These are phyloP conservation scores for Penicillium sp. DNA, from an alignment of 2,329 filamentous ascomycete species.

Conservation along the genomic window DNA sequence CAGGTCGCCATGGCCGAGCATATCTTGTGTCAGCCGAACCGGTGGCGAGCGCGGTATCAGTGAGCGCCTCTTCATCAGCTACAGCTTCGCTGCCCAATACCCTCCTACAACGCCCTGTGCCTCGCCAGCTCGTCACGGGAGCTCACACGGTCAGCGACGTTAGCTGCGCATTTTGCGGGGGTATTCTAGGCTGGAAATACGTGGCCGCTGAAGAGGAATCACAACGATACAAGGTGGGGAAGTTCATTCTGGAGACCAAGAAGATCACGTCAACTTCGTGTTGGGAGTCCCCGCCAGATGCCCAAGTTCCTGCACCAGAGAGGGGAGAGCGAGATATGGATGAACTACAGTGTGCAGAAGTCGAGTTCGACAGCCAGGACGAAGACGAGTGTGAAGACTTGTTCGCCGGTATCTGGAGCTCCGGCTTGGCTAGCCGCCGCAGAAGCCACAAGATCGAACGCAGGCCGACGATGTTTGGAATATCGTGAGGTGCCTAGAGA, in stretches of 20 bases:
- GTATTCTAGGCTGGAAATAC: slow-evolving; percentile 68
- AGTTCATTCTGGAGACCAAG: slow-evolving; percentile 67
- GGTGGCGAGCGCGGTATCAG: slow-evolving; percentile 33
- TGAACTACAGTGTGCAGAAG: slow-evolving; percentile 33
- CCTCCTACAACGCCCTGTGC: slow-evolving; percentile 58
- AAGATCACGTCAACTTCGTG: slow-evolving; percentile 54
- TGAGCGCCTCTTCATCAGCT: slow-evolving; percentile 32
- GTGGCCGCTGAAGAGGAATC: slow-evolving; percentile 64
- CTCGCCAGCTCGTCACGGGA: slow-evolving; percentile 65
- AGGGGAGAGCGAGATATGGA: slow-evolving; percentile 1
- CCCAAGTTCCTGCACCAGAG: slow-evolving; percentile 8
- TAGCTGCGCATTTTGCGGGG: slow-evolving; percentile 60
- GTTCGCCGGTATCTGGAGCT: slow-evolving; percentile 66
- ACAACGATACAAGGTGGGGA: slow-evolving; percentile 69
- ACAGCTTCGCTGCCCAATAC: slow-evolving; percentile 61
- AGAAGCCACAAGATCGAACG: slow-evolving; percentile 46
- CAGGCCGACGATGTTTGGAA: slow-evolving; percentile 30
- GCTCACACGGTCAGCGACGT: slow-evolving; percentile 66
- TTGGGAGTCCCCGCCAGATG: slow-evolving; percentile 53
- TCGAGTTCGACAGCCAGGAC: slow-evolving; percentile 68
- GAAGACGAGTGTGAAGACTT: slow-evolving; percentile 70
- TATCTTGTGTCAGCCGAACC: slow-evolving; percentile 61
- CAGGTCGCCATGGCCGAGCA: slow-evolving; percentile 66
- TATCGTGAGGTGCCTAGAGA: slow-evolving; percentile 17
- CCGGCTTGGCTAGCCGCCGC: slow-evolving; percentile 53